Base-by-base conservation (phyloP, 768 basidiomycete species). In the Cystofilobasidium bisporidii region DNA sequence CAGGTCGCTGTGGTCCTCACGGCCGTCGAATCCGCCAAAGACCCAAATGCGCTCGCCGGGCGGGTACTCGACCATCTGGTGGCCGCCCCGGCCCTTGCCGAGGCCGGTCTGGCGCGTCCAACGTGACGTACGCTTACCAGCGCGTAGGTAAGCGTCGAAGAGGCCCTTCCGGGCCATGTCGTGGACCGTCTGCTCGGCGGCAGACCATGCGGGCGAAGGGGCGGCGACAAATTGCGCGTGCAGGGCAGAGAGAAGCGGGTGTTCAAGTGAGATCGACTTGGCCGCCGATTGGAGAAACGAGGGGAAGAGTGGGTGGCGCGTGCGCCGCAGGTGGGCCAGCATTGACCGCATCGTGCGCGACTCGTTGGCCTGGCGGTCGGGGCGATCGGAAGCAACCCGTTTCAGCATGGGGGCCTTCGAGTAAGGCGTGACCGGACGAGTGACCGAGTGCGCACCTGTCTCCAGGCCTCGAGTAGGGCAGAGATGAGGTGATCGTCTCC, bases 281-380 rank as follows among this genome's bases (percentile, higher is more conserved):
- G 63, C n/a, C n/a, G n/a, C n/a, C 3, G 69, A 60, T 8, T 28
- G 32, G 26, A 70, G 61, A 6, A 73, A 62, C 2, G 61, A 43
- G 0, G 43, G 24, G 56, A 56, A 71, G 24, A 69, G 58, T 3
- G 67, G 59, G 33, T 69, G 38, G 24, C 57, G 64, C 15, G 28
- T 43, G 14, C 60, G 43, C 3, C 72, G 69, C 0, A 73, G 62
- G 47, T 73, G 68, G 33, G 71, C 69, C 17, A 73, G 72, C 11
- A 69, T 69, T 15, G 71, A 26, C 5, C 69, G 67, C 28, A 70
- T 69, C 26, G 64, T 62, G 20, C 70, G 69, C 14, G 63, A n/a
- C 24, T 59, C 47, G 32, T 70, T 67, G 40, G 69, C 67, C 69
- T 72, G 67, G 8, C 43, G 18, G 43, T 41, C 9, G 14, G 14